Conservation (phyloP, 345 rosid genomes). For the Arabidopsis thaliana region TAIR10.1 NC_003075.7:16514501-16515000, state of each 20-base stretch:
- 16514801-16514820: slow-evolving; percentile 10
- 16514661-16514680: neutral
- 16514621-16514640: slow-evolving; percentile 36
- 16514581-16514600: slow-evolving; percentile 21
- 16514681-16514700: neutral
- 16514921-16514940: slow-evolving; percentile 27
- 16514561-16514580: slow-evolving; percentile 34
- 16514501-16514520: slow-evolving; percentile 9
- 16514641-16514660: neutral
- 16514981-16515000: slow-evolving; percentile 8
- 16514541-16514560: slow-evolving; percentile 20
- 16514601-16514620: slow-evolving; percentile 35
- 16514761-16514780: slow-evolving; percentile 7
- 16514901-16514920: slow-evolving; percentile 45
- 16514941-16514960: slow-evolving; percentile 10
- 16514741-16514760: slow-evolving; percentile 20
- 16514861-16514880: slow-evolving; percentile 36
- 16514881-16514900: slow-evolving; percentile 25
- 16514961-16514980: slow-evolving; percentile 19
- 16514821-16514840: slow-evolving; percentile 10
- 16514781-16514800: slow-evolving; percentile 5
- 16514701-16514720: neutral
- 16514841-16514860: slow-evolving; percentile 41
- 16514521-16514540: slow-evolving; percentile 4
- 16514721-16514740: neutral